These are phyloP conservation scores for Fomes fomentarius DNA, from an alignment of 1,284 basidiomycete genomes.

Conservation along the genomic window DNA sequence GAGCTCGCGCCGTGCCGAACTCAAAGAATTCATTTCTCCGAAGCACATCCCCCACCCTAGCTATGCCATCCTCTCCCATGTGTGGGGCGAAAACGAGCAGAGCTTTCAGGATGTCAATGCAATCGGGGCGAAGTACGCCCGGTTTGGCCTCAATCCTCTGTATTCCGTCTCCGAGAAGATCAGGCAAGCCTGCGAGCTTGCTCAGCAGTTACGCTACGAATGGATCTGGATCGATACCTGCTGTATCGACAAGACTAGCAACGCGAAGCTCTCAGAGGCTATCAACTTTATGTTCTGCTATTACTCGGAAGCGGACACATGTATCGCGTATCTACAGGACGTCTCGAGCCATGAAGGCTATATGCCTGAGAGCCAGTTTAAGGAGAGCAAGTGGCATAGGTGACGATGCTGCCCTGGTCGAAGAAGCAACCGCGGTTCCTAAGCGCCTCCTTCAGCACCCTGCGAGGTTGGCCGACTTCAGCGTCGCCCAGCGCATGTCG, in stretches of 20 bases:
- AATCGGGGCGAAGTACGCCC: too few species aligned
- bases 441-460: too few species aligned
- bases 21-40: background rate
- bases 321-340: background rate
- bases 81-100: background rate
- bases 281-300: background rate
- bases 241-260: background rate
- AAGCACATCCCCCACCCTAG: background rate
- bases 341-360: background rate
- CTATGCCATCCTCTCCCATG: slow-evolving; percentile 4
- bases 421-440: too few species aligned
- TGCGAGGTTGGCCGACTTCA: too few species aligned
- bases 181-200: too few species aligned
- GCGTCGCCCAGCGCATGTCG: too few species aligned
- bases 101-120: background rate
- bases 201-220: background rate
- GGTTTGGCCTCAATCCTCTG: too few species aligned
- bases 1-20: background rate
- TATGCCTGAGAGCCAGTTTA: too few species aligned
- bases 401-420: too few species aligned
- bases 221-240: background rate
- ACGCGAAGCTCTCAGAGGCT: background rate
- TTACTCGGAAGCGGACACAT: background rate
- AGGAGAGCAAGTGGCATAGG: too few species aligned
- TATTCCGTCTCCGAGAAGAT: too few species aligned